These are phyloP conservation scores for Xerocomus amazonicus DNA, from an alignment of 1,284 basidiomycete genomes.

Conservation along the genomic window DNA sequence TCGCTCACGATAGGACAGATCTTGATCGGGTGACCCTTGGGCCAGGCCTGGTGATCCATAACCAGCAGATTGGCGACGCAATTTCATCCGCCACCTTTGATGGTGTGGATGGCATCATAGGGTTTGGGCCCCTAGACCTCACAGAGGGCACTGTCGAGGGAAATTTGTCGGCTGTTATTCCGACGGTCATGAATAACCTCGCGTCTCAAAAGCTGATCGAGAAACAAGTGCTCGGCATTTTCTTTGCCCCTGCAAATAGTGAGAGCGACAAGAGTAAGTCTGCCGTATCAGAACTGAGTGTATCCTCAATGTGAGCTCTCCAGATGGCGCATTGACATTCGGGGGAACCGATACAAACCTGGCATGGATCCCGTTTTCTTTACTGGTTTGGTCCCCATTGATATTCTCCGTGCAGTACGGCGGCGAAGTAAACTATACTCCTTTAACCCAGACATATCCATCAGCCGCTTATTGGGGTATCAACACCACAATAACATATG, in stretches of 20 bases:
- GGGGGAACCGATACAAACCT: not conserved
- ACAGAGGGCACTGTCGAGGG: slow-evolving; percentile 14
- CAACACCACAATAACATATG: slow-evolving; percentile 23
- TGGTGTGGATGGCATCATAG: slow-evolving; percentile 25
- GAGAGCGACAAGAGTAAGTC: slow-evolving; percentile 17
- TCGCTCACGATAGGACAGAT: slow-evolving; percentile 11
- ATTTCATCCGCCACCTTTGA: slow-evolving; percentile 10
- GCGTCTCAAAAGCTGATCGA: slow-evolving; percentile 16
- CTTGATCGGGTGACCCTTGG: slow-evolving; percentile 22
- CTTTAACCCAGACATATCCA: slow-evolving; percentile 23
- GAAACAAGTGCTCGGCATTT: slow-evolving; percentile 19
- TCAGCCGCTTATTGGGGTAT: slow-evolving; percentile 24
- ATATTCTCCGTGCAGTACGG: not conserved
- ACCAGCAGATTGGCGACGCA: slow-evolving; percentile 26
- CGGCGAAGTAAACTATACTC: slow-evolving; percentile 9
- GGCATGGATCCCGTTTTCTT: not conserved
- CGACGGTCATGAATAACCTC: slow-evolving; percentile 27
- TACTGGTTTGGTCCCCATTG: not conserved
- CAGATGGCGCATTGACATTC: not conserved
- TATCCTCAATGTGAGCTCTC: not conserved
- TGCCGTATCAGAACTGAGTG: not conserved
- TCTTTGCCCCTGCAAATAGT: slow-evolving; percentile 21
- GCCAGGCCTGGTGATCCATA: slow-evolving; percentile 16
- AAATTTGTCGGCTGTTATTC: slow-evolving; percentile 9
- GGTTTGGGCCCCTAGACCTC: slow-evolving; percentile 26